phyloP scores from a whole-genome alignment of 768 basidiomycete species.

The Mycena rosella region DNA sequence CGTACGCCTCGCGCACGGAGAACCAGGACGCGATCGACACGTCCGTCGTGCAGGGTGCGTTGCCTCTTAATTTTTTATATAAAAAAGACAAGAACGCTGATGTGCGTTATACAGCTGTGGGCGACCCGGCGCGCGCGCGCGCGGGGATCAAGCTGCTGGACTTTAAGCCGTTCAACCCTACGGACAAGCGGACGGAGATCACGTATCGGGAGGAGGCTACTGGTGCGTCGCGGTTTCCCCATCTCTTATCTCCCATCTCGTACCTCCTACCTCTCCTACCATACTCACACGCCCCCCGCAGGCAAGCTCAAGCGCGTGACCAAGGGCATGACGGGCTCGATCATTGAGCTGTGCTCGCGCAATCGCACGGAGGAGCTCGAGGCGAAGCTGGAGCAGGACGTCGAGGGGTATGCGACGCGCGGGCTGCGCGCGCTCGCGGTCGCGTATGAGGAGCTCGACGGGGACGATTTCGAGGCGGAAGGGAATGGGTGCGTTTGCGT shows the following conservation, averaged over 20 bases:
- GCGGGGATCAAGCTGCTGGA: conserved; percentile 95
- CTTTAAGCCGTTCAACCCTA: conserved; percentile 99
- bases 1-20: conserved; percentile 97
- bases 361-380: conserved; percentile 97
- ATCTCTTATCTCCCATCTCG: no score
- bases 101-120: no score
- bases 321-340: conserved; percentile 99
- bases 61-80: no score
- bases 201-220: conserved; percentile 95
- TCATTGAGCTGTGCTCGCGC: conserved; percentile 96
- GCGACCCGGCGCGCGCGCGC: conserved; percentile 81
- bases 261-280: no score
- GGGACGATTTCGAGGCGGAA: conserved; percentile 84
- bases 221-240: no score
- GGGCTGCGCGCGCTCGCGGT: conserved; percentile 98
- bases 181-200: conserved; percentile 99
- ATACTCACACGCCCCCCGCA: neutral
- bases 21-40: conserved; percentile 98
- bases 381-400: conserved; percentile 92
- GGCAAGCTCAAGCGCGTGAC: conserved; percentile 97
- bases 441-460: conserved; percentile 92
- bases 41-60: conserved; percentile 84
- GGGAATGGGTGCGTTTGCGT: conserved; percentile 97
- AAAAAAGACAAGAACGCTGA: no score
- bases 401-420: conserved; percentile 95